Evolutionary conservation across 331 rosid species (phyloP), one percentile per base, ranked within the genome.

Genomic region (Acacia concinna): DNA sequence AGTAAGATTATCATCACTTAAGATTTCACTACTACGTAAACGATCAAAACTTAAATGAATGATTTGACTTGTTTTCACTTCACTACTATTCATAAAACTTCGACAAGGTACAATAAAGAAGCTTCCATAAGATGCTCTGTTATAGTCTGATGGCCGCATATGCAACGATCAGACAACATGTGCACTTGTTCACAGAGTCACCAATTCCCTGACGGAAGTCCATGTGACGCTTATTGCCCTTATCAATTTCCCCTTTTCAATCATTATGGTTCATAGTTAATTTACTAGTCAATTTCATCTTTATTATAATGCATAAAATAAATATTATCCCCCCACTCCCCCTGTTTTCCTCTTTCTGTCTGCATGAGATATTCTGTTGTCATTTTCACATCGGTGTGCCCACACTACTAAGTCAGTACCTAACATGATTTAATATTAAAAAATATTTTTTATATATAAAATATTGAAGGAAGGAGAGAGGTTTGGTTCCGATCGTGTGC

Each of bases 351-450:
- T 14, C 43, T 74, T 63, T 65, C 66, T 54, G 60, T n/a, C 17
- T 68, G 79, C 20, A 27, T 8, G 34, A 31, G 34, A 71, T 20
- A 64, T 14, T 54, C 21, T 49, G 62, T 77, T 49, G 87, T 81
- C 86, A 43, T 40, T 81, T 37, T 88, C 89, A 84, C 67, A n/a
- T 64, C 73, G 63, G 82, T 86, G 76, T 89, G 86, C 74, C 87
- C 81, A 74, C 82, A n/a, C 65, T 73, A 25, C 65, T 30, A 54
- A 0, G 62, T 2, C 2, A 8, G 14, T 18, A 77, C 68, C 28
- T 49, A 9, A 9, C 28, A 62, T 74, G 5, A 41, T 14, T 54
- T 71, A 37, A 68, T 65, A 31, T 2, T 15, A 65, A 8, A 25
- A 34, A 3, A 13, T 12, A 14, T 44, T 14, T 12, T 44, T 12